phyloP scores from a whole-genome alignment of 768 basidiomycete genomes.

The Hydnomerulius pinastri region DNA sequence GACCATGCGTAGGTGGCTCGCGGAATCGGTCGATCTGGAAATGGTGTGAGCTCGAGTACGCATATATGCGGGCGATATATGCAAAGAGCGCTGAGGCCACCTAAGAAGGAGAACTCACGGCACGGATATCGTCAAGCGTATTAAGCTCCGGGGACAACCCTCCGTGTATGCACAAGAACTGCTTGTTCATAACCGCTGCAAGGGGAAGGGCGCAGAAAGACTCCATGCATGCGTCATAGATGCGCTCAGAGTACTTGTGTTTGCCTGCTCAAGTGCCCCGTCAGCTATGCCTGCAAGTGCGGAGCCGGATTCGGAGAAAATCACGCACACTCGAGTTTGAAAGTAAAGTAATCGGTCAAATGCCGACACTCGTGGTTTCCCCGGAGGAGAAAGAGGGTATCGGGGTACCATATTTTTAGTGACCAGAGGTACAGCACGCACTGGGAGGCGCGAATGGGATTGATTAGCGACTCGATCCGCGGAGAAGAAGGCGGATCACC shows the following conservation, averaged over 20 bases:
- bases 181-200: constrained; percentile 99
- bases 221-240: constrained; percentile 98
- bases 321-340: constrained; percentile 96
- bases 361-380: constrained; percentile 99
- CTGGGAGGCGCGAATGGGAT: constrained; percentile 39
- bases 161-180: constrained; percentile 98
- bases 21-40: constrained; percentile 93
- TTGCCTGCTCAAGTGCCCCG: constrained; percentile 60
- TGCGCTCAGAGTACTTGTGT: constrained; percentile 96
- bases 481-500: constrained; percentile 41
- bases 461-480: constrained; percentile 3
- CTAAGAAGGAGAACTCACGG: constrained; percentile 47
- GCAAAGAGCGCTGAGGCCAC: neutral
- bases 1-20: constrained; percentile 94
- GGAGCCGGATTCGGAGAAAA: too few species aligned
- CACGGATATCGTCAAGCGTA: constrained; percentile 92
- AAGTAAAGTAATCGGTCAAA: constrained; percentile 98
- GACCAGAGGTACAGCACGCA: constrained; percentile 98
- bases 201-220: constrained; percentile 94
- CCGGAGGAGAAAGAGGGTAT: constrained; percentile 92
- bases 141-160: constrained; percentile 94
- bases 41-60: neutral
- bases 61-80: neutral
- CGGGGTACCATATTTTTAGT: constrained; percentile 99
- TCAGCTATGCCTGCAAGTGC: too few species aligned